Conservation (phyloP, 1,284 basidiomycete species). For the Ganoderma multipileum region DNA sequence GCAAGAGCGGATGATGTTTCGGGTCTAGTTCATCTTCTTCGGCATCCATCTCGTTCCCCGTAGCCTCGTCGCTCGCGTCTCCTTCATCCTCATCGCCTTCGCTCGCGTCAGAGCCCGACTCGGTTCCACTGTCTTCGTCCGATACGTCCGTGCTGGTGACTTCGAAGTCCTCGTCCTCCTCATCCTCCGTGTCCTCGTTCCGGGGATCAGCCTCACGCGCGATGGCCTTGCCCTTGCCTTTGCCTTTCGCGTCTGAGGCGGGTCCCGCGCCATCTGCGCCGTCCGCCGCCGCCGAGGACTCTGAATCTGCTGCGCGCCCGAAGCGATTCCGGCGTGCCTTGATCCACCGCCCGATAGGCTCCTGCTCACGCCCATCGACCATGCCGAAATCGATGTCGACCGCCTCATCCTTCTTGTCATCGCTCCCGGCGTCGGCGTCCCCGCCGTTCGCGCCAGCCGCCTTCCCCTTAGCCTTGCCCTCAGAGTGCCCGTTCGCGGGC, state of each 20-base stretch:
- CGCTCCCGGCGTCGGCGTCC: conserved; percentile 39
- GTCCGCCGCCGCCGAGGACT: conserved; percentile 8
- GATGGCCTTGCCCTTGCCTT: conserved; percentile 30
- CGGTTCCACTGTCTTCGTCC: conserved; percentile 39
- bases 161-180: conserved; percentile 61
- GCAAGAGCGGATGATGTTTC: conserved; percentile 65
- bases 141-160: conserved; percentile 39
- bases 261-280: conserved; percentile 23
- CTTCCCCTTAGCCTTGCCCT: conserved; percentile 40
- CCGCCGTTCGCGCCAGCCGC: conserved; percentile 15
- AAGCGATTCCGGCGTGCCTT: conserved; percentile 62
- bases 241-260: conserved; percentile 22
- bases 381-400: conserved; percentile 72
- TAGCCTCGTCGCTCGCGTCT: conserved; percentile 31
- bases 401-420: conserved; percentile 46
- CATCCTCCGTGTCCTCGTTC: conserved; percentile 53
- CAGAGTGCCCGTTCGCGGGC: conserved; percentile 33
- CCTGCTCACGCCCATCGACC: conserved; percentile 73
- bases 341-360: conserved; percentile 70
- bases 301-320: conserved; percentile 45
- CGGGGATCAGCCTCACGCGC: conserved; percentile 41
- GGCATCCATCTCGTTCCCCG: conserved; percentile 34
- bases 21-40: conserved; percentile 55
- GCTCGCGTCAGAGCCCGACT: conserved; percentile 26
- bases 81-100: conserved; percentile 34